phyloP scores from a whole-genome alignment of 2,329 filamentous ascomycete genomes.

The Akanthomyces muscarius region DNA sequence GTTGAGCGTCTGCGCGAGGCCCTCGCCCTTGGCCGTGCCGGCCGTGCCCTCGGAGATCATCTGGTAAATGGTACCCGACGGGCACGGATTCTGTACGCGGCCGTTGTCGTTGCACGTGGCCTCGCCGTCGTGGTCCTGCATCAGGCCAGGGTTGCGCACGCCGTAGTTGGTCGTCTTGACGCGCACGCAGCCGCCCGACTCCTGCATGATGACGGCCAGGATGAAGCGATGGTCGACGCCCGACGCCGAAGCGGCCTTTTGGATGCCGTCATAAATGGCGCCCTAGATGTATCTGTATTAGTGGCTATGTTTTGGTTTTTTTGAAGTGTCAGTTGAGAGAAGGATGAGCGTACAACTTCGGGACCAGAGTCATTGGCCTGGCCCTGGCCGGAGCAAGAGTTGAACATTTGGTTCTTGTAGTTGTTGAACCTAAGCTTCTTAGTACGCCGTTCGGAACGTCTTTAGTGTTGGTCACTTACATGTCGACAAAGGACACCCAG shows the following conservation, averaged over 20 bases:
- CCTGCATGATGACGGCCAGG: constrained; percentile 42
- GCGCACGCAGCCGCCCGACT: constrained; percentile 42
- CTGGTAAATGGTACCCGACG: constrained; percentile 24
- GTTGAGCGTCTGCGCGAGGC: constrained; percentile 36
- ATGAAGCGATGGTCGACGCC: constrained; percentile 39
- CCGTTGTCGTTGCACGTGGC: constrained; percentile 33
- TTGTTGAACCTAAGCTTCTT: constrained; percentile 24
- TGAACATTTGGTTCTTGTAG: constrained; percentile 25
- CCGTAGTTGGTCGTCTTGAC: constrained; percentile 37
- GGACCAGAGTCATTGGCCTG: constrained; percentile 22
- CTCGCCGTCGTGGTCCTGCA: constrained; percentile 35
- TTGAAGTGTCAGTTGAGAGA: not conserved
- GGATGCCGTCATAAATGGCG: constrained; percentile 31
- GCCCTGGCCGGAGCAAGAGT: constrained; percentile 19
- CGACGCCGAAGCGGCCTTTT: constrained; percentile 26
- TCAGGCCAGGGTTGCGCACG: constrained; percentile 40
- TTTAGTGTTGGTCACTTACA: constrained; percentile 20
- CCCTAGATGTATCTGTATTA: constrained; percentile 12
- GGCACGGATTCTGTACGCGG: constrained; percentile 25
- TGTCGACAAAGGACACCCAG: constrained; percentile 30
- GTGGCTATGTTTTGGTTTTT: not conserved
- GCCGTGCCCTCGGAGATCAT: constrained; percentile 39
- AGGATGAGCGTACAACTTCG: constrained; percentile 22
- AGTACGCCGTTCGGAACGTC: not conserved
- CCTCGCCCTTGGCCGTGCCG: constrained; percentile 39